Base-by-base conservation (phyloP, 305 asterid species). In the Fraxinus sp. region DNA sequence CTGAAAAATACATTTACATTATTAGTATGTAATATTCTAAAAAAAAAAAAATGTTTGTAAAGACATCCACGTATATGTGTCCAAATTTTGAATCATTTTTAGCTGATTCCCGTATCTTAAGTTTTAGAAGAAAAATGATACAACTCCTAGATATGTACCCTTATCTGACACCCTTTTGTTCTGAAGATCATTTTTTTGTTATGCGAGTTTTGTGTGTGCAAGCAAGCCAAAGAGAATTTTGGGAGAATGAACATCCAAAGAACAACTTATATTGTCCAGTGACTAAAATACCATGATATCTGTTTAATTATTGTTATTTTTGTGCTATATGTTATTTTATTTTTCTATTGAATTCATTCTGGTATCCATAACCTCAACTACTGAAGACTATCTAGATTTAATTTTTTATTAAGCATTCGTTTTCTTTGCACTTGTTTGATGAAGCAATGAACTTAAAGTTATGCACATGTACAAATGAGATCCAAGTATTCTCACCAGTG, bases 341-440 rank as follows among this genome's bases (percentile, higher is more conserved):
- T 55, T 55, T 14, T n/a, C 20, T 55, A 96, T 96, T 39, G 99
- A 96, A 88, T 97, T 98, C 75, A 16, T 20, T 55, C 22, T 55
- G 24, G 22, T 24, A 14, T 16, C 24, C 64, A n/a, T 16, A 55
- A 16, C 64, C 8, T n/a, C 24, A 55, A 46, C n/a, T 46, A 46
- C 55, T 46, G 55, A 46, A 11, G 55, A 46, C 55, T 13, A 46
- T 11, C 55, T 46, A 46, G 55, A 14, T 46, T 11, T 46, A 46
- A 46, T 11, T 11, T 46, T 11, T 14, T 3, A 14, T 14, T 3
- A n/a, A 55, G 64, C 64, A n/a, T 55, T 5, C 4, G 24, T 55
- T 55, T 55, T n/a, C 24, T 55, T 55, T 55, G 9, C 24, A 55
- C 8, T 55, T 16, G 24, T 14, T 55, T 55, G 64, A 9, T 85